Evolutionary conservation across 2,329 filamentous ascomycete species (phyloP), one percentile per base, ranked within the genome.

Genomic region (Aspergillus intermedius): DNA sequence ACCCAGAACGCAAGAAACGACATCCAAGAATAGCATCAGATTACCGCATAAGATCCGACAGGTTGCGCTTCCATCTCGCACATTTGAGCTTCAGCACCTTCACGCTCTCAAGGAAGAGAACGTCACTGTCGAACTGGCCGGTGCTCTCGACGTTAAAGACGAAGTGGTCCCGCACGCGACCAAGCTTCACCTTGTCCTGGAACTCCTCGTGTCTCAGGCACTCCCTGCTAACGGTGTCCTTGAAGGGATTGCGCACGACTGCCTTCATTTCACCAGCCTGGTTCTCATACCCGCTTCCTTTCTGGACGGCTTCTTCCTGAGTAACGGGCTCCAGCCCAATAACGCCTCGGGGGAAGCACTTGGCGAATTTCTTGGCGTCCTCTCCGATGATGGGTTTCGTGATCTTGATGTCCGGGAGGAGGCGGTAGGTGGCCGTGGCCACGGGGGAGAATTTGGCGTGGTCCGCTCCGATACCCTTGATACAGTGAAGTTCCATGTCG

Each of bases 371-470:
- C 64, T 83, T 80, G 2, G 93, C 93, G 61, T 97, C 90, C 37
- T 78, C 76, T 40, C 91, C 93, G 3, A 95, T 67, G 52, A 98
- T 97, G 17, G 93, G 93, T 58, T 79, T 75, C 41, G 79, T 75
- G 64, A 98, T 97, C 55, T 80, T 79, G 69, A 98, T 97, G 57
- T 84, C 84, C 6, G 93, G 93, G 64, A 98, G 74, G 17, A 98
- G 79, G 44, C 93, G 83, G 74, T 98, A 98, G 21, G 87, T 88
- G 3, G 93, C 93, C 1, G 93, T 96, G 3, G 91, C 91, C 32
- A 97, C 93, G 42, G 93, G 93, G 0, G 89, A 95, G 75, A 93
- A 98, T 72, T 98, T 98, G 60, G 93, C 86, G 69, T 98, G 93
- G 70, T 98, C 93, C 55, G 86, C 83, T 43, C 93, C 93, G 57